A percentile compares a stretch with the other conserved stretches of the same genome.
These are phyloP conservation scores for Penicillium roqueforti DNA, from an alignment of 495 filamentous ascomycete genomes.

Conservation along the genomic window DNA sequence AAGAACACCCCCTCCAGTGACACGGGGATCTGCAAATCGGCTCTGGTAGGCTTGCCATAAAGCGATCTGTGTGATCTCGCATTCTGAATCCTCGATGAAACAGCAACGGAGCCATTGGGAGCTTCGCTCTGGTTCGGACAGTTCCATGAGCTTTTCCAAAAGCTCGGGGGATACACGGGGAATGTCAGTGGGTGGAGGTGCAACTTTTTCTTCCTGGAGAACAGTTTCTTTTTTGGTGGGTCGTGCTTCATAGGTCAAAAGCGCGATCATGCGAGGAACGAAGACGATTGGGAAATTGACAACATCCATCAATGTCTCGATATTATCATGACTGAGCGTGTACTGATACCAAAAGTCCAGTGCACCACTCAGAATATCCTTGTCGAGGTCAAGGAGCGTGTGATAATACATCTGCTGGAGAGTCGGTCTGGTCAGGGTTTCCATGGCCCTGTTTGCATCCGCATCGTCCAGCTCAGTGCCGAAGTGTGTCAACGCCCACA, in stretches of 20 bases:
- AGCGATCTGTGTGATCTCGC: constrained; percentile 90
- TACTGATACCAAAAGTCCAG: constrained; percentile 96
- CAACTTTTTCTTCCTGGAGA: constrained; percentile 44
- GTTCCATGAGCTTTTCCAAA: constrained; percentile 65
- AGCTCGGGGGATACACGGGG: constrained; percentile 70
- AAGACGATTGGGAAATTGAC: constrained; percentile 61
- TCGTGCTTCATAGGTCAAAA: constrained; percentile 64
- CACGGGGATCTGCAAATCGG: constrained; percentile 58
- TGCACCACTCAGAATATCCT: constrained; percentile 79
- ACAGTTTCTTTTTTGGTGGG: constrained; percentile 39
- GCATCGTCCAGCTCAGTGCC: constrained; percentile 75
- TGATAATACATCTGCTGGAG: constrained; percentile 71
- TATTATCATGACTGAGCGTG: constrained; percentile 79
- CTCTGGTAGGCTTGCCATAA: constrained; percentile 95
- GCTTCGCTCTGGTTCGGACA: constrained; percentile 82
- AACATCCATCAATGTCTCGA: constrained; percentile 60
- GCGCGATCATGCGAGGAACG: constrained; percentile 69
- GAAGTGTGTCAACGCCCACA: constrained; percentile 82
- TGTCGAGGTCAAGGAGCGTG: constrained; percentile 77
- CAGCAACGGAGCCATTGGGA: constrained; percentile 68
- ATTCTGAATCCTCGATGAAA: constrained; percentile 77
- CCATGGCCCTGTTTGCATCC: constrained; percentile 59
- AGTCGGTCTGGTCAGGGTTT: constrained; percentile 59
- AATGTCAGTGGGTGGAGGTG: constrained; percentile 57
- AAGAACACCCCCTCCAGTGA: constrained; percentile 57